Evolutionary conservation across 2,329 filamentous ascomycete genomes (phyloP), one percentile per base, ranked within the genome.

Genomic region (Epichloe glyceriae): DNA sequence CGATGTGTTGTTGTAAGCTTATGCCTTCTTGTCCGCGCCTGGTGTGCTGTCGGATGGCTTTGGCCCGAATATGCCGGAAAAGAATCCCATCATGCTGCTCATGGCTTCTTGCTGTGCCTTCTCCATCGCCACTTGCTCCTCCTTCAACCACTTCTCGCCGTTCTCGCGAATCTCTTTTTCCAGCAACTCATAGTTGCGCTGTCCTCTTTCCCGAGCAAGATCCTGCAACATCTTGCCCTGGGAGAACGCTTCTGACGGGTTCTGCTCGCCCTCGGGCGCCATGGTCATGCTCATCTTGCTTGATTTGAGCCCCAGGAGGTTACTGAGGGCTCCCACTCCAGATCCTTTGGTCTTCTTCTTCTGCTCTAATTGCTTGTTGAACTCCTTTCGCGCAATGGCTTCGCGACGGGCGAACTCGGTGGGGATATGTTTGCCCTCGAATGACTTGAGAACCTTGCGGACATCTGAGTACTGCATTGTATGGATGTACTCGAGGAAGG

Each of bases 151-250:
- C 71, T 91, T 88, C 67, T 91, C 88, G 49, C 90, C 93, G 64
- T 97, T 93, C 67, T 94, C 86, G 45, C 85, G 79, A 60, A 98
- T 95, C 71, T 95, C 86, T 69, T 83, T 84, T 68, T 97, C 91
- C 55, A 97, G 77, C 58, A 83, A 71, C 73, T 95, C 81, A 69
- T 97, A 98, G 68, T 90, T 86, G 66, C 85, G 84, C 70, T 90
- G 86, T 35, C 93, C 93, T 47, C 89, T 80, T 71, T 98, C 93
- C 47, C 93, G 83, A 47, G 93, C 89, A 67, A 95, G 83, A 64
- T 98, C 93, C 69, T 90, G 89, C 57, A 96, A 74, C 88, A 97
- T 96, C 79, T 97, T 98, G 60, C 91, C 93, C 68, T 95, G 83
- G 2, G 86, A 83, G 54, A 93, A 80, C 12, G 86, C 88, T 64